A percentile compares a stretch with the other conserved stretches of the same genome.
Evolutionary conservation across 2,329 filamentous ascomycete species (phyloP).

Genomic region (Colletotrichum sp.): DNA sequence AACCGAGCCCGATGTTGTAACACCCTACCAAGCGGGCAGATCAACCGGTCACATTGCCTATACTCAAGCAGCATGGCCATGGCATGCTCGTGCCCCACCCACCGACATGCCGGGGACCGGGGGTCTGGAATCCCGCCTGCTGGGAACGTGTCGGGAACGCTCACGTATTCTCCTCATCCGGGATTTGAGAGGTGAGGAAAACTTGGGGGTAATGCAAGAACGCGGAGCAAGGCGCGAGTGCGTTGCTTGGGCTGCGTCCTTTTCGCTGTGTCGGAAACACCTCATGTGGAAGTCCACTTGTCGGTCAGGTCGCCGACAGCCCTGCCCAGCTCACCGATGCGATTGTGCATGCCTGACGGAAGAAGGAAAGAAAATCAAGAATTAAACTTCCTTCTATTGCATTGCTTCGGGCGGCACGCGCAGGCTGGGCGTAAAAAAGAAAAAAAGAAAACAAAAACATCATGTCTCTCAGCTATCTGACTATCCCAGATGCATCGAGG

Average conservation of each 20-base stretch:
- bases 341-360: neutral
- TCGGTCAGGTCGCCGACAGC: neutral
- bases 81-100: neutral
- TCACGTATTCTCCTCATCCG: neutral
- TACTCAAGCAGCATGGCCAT: neutral
- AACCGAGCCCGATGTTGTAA: conserved; percentile 10
- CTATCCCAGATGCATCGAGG: neutral
- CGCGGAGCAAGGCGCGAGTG: neutral
- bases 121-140: neutral
- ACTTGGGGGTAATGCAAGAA: neutral
- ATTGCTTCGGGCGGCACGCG: neutral
- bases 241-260: neutral
- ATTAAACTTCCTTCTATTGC: conserved; percentile 1
- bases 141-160: neutral
- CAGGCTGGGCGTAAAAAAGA: neutral
- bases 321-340: conserved; percentile 5
- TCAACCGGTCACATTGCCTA: conserved; percentile 9
- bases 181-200: neutral
- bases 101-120: neutral
- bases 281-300: conserved; percentile 1
- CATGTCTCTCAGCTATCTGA: neutral
- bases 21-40: conserved; percentile 6
- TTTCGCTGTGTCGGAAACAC: conserved; percentile 4
- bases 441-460: neutral
- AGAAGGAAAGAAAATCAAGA: neutral